A percentile compares a stretch with the other conserved stretches of the same genome.
Conservation (phyloP, 352 stramenopile species). For the Globisporangium middletonii region DNA sequence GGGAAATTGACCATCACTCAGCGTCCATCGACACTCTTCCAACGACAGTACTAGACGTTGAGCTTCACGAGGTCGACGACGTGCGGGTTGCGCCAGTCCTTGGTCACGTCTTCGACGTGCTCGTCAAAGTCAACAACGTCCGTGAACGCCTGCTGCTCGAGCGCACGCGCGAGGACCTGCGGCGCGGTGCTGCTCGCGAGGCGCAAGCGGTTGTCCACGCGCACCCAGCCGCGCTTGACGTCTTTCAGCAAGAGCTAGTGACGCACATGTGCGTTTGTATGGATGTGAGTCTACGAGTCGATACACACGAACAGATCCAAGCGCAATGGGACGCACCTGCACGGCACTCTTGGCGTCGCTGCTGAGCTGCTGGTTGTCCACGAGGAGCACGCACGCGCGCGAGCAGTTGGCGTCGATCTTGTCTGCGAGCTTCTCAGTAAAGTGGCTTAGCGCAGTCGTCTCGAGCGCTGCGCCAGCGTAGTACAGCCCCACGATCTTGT, state of each 20-base stretch:
- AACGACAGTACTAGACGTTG: slow-evolving; percentile 35
- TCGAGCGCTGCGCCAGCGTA: slow-evolving; percentile 35
- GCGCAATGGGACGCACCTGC: slow-evolving; percentile 21
- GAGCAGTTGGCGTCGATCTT: slow-evolving; percentile 61
- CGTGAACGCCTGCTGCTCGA: slow-evolving; percentile 40
- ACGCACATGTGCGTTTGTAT: neutral
- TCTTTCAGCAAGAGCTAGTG: slow-evolving; percentile 60
- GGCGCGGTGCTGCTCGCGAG: slow-evolving; percentile 33
- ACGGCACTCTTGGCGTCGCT: slow-evolving; percentile 44
- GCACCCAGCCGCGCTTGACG: slow-evolving; percentile 71
- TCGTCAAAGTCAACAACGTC: slow-evolving; percentile 73
- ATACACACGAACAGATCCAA: slow-evolving; percentile 14
- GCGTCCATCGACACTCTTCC: too few relatives aligned
- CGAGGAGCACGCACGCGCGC: slow-evolving; percentile 63
- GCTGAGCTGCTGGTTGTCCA: slow-evolving; percentile 58
- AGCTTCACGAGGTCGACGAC: slow-evolving; percentile 64
- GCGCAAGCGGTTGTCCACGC: slow-evolving; percentile 55
- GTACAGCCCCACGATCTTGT: slow-evolving; percentile 69
- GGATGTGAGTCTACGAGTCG: neutral
- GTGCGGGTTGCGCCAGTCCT: slow-evolving; percentile 77
- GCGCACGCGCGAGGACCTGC: slow-evolving; percentile 37
- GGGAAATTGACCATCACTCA: too few relatives aligned
- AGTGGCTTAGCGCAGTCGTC: slow-evolving; percentile 38
- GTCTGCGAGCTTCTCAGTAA: slow-evolving; percentile 61
- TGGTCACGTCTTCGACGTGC: slow-evolving; percentile 60